phyloP scores from a whole-genome alignment of 1,139 yeast species.

The Geotrichum histeridarum region DNA sequence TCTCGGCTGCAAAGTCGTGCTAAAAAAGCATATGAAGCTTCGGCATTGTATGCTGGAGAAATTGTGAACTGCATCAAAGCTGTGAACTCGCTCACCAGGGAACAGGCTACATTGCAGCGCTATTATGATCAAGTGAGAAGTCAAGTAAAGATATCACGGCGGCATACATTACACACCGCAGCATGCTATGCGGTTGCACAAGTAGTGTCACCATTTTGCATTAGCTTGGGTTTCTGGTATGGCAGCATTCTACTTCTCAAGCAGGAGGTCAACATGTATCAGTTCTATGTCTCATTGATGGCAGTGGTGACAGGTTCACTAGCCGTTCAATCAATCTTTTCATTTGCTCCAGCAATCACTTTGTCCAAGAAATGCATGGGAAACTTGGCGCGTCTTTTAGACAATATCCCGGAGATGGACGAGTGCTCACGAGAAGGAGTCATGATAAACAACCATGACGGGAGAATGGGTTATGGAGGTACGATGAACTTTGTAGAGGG shows the following conservation, averaged over 20 bases:
- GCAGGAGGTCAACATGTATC: slow-evolving; percentile 28
- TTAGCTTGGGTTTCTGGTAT: slow-evolving; percentile 41
- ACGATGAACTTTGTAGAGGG: slow-evolving; percentile 41
- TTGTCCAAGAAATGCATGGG: slow-evolving; percentile 57
- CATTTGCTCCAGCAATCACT: slow-evolving; percentile 75
- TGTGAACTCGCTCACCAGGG: slow-evolving; percentile 38
- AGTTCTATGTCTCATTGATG: slow-evolving; percentile 39
- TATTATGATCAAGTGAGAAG: slow-evolving; percentile 32
- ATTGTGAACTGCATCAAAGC: slow-evolving; percentile 37
- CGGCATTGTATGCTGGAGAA: slow-evolving; percentile 39
- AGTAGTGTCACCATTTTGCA: slow-evolving; percentile 38
- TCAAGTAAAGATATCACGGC: slow-evolving; percentile 33
- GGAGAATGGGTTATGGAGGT: slow-evolving; percentile 12
- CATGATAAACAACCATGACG: slow-evolving; percentile 25
- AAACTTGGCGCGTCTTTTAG: slow-evolving; percentile 68
- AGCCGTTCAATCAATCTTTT: slow-evolving; percentile 77
- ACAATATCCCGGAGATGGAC: slow-evolving; percentile 58
- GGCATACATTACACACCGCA: slow-evolving; percentile 32
- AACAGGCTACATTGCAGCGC: slow-evolving; percentile 33
- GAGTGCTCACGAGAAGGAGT: slow-evolving; percentile 49
- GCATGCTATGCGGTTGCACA: slow-evolving; percentile 35
- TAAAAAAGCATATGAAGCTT: slow-evolving; percentile 38
- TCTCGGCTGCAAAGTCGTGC: slow-evolving; percentile 57
- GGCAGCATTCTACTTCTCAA: slow-evolving; percentile 35
- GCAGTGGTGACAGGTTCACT: slow-evolving; percentile 76